These are phyloP conservation scores for Croton setiger DNA, from an alignment of 441 rosid genomes.

Conservation along the genomic window DNA sequence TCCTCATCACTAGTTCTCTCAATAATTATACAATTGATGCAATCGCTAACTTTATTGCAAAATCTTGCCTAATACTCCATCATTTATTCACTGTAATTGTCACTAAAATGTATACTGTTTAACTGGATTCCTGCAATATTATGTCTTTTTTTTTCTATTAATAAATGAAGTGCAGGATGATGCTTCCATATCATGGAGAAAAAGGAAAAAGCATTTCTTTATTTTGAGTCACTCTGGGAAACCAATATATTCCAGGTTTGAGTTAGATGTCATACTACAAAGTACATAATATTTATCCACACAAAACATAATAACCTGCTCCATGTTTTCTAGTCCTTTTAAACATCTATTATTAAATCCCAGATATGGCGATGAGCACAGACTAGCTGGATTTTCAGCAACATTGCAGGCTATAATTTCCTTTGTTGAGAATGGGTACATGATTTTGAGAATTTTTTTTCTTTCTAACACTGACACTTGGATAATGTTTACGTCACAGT, in stretches of 20 bases:
- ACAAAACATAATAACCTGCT: no score
- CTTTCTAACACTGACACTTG: not conserved
- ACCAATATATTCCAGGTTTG: slow-evolving; percentile 97
- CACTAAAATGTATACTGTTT: not conserved
- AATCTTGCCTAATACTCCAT: not conserved
- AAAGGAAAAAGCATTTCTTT: slow-evolving; percentile 96
- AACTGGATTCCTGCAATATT: slow-evolving; percentile 15
- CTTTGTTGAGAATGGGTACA: slow-evolving; percentile 93
- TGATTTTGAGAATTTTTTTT: slow-evolving; percentile 22
- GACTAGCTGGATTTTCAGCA: slow-evolving; percentile 97
- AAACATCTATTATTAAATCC: slow-evolving; percentile 20
- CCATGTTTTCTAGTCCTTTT: not conserved
- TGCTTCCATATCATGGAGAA: slow-evolving; percentile 90
- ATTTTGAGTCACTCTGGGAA: slow-evolving; percentile 93
- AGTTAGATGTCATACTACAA: no score
- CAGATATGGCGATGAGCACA: slow-evolving; percentile 98
- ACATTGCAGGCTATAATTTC: slow-evolving; percentile 98
- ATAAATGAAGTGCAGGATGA: slow-evolving; percentile 85
- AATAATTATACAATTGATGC: not conserved
- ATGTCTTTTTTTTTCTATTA: slow-evolving; percentile 29
- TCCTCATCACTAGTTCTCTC: not conserved
- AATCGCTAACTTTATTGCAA: not conserved
- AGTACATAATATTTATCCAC: no score
- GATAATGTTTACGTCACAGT: not conserved
- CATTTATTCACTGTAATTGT: not conserved